A percentile compares a stretch with the other conserved stretches of the same genome.
phyloP scores from a whole-genome alignment of 2,329 filamentous ascomycete genomes.

The Zymoseptoria pseudotritici region DNA sequence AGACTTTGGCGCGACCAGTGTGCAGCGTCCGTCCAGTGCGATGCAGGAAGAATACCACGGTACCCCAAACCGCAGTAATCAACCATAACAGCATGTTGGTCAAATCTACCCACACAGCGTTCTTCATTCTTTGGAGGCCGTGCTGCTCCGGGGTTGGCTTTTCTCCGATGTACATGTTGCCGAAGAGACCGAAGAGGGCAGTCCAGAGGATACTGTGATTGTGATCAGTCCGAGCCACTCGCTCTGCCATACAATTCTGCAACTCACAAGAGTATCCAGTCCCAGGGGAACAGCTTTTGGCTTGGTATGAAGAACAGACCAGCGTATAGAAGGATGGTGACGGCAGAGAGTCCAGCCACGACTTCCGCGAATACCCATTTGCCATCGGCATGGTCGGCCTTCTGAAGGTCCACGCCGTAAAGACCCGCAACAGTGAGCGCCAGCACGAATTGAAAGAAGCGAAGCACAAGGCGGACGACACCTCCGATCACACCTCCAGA shows the following conservation, averaged over 20 bases:
- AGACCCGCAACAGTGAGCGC: conserved; percentile 71
- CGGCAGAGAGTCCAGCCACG: conserved; percentile 56
- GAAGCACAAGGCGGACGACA: conserved; percentile 54
- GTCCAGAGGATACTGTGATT: conserved; percentile 60
- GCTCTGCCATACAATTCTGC: background rate
- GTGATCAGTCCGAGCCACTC: background rate
- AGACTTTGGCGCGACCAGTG: conserved; percentile 28
- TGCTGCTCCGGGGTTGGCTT: conserved; percentile 46
- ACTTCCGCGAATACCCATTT: conserved; percentile 78
- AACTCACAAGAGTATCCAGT: conserved; percentile 55
- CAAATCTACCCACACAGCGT: conserved; percentile 77
- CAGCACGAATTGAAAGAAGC: conserved; percentile 69
- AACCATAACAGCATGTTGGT: conserved; percentile 71
- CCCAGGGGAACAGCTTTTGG: conserved; percentile 56
- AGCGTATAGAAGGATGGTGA: conserved; percentile 56
- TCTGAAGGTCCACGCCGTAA: conserved; percentile 55
- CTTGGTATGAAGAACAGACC: conserved; percentile 50
- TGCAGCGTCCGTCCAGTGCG: conserved; percentile 35
- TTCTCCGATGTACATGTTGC: conserved; percentile 67
- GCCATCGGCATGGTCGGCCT: conserved; percentile 48
- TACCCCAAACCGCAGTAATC: conserved; percentile 49
- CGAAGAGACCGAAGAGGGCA: conserved; percentile 76
- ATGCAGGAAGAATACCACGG: conserved; percentile 53
- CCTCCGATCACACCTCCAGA: conserved; percentile 32
- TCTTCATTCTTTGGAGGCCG: conserved; percentile 70